Evolutionary conservation across 2,329 filamentous ascomycete genomes (phyloP).

Genomic region (Nigrograna mackinnonii): DNA sequence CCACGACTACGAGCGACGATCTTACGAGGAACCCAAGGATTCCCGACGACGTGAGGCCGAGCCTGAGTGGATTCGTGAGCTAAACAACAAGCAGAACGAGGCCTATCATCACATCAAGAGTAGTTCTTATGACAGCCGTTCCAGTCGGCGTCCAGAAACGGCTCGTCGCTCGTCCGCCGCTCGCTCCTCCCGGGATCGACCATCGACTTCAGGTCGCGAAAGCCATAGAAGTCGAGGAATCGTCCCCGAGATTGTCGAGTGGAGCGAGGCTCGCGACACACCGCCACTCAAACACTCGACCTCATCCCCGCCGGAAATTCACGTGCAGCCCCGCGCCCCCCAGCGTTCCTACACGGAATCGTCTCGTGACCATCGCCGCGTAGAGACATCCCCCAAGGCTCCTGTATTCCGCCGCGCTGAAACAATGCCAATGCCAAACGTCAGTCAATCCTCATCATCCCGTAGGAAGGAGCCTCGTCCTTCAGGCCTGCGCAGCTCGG

Average conservation of each 20-base stretch:
- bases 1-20: constrained; percentile 32
- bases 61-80: too few relatives aligned
- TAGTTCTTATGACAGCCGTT: constrained; percentile 19
- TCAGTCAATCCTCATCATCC: constrained; percentile 25
- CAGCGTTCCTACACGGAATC: constrained; percentile 35
- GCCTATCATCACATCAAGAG: constrained; percentile 25
- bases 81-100: constrained; percentile 13
- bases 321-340: constrained; percentile 22
- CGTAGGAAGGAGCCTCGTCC: constrained; percentile 30
- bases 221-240: constrained; percentile 30
- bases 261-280: constrained; percentile 24
- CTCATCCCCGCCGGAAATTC: constrained; percentile 40
- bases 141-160: constrained; percentile 30
- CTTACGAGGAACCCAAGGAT: constrained; percentile 30
- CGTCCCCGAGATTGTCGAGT: constrained; percentile 35
- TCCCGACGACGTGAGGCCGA: constrained; percentile 4
- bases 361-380: constrained; percentile 26
- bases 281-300: constrained; percentile 43
- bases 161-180: constrained; percentile 39
- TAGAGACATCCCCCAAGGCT: constrained; percentile 35
- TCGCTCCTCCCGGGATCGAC: constrained; percentile 34
- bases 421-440: constrained; percentile 51
- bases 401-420: constrained; percentile 45
- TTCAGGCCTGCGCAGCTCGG: constrained; percentile 36
- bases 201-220: constrained; percentile 23